These are phyloP conservation scores for Malbranchea zuffiana DNA, from an alignment of 2,329 filamentous ascomycete genomes.

Conservation along the genomic window DNA sequence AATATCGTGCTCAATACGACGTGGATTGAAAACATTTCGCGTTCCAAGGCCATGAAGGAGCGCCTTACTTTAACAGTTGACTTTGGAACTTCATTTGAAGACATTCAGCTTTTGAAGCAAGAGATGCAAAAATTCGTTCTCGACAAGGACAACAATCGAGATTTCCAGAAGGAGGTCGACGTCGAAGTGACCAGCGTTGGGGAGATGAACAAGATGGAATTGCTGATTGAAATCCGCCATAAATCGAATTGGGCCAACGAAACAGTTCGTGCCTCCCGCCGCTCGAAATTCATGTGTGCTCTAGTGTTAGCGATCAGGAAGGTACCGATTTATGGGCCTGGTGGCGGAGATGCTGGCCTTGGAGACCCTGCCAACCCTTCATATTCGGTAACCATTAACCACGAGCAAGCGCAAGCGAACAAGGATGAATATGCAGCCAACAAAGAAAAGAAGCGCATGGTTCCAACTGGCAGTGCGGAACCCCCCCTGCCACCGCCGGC, in stretches of 20 bases:
- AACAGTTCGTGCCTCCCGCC: slow-evolving; percentile 62
- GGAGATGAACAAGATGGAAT: slow-evolving; percentile 75
- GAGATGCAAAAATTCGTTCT: slow-evolving; percentile 82
- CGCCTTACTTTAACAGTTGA: slow-evolving; percentile 67
- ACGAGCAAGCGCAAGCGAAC: slow-evolving; percentile 54
- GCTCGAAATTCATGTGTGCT: slow-evolving; percentile 96
- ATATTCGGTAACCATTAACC: slow-evolving; percentile 67
- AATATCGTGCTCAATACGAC: slow-evolving; percentile 84
- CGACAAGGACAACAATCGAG: slow-evolving; percentile 72
- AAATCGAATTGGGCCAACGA: slow-evolving; percentile 93
- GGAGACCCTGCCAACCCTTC: slow-evolving; percentile 58
- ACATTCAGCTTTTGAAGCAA: slow-evolving; percentile 69
- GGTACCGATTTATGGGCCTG: slow-evolving; percentile 74
- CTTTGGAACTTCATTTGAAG: slow-evolving; percentile 80
- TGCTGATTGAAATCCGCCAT: slow-evolving; percentile 76
- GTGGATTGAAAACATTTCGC: slow-evolving; percentile 92
- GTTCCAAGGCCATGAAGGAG: slow-evolving; percentile 86
- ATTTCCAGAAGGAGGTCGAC: slow-evolving; percentile 77
- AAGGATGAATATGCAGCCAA: slow-evolving; percentile 49
- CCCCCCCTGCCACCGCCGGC: slow-evolving; percentile 6
- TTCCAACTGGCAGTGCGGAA: slow-evolving; percentile 38
- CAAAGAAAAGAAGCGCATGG: slow-evolving; percentile 56
- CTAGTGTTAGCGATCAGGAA: slow-evolving; percentile 74
- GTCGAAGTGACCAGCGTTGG: slow-evolving; percentile 69
- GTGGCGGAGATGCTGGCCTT: slow-evolving; percentile 55